Base-by-base conservation (phyloP, 2,329 filamentous ascomycete genomes). In the Fusarium proliferatum region DNA sequence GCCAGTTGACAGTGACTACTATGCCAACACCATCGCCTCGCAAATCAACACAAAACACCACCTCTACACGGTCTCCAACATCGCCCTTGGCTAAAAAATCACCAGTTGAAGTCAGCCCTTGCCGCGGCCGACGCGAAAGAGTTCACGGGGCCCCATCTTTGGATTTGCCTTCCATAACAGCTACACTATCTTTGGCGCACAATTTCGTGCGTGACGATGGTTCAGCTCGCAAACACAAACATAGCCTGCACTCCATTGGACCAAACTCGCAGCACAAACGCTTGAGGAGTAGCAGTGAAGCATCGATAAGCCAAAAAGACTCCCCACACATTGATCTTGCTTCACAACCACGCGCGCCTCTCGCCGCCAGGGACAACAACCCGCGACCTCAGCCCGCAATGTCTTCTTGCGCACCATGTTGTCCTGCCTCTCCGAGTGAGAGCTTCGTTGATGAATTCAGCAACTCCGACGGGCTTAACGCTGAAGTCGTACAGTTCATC, bases 1-100 rank as follows among this genome's bases (percentile, higher is more conserved):
- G 84, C 52, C 87, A 89, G 71, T 80, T 82, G 41, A 87, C 84
- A 2, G 79, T 80, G 45, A 82, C 83, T 3, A 82, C 82, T 21
- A 78, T 80, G 69, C 76, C 78, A 52, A 81, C 82, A 3, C 80
- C 82, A 9, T 83, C 82, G 15, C 81, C 80, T 26, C 73, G 60
- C 42, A 77, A 66, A 52, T 72, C 69, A 39, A 80, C 79, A 21
- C 79, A 79, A 53, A 74, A 53, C 9, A 73, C 79, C 7, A 69
- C 46, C 17, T 65, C 55, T 23, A 63, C 72, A n/a, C 56, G 64
- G 60, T 76, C 73, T 34, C 63, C 69, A 4, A 66, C 45, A 19
- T 77, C 74, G 12, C 71, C 75, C 4, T 23, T 59, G 11, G 36
- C 59, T 39, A 43, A 26, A 11, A 72, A 48, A 26, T 64, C 55